Evolutionary conservation across 2,329 filamentous ascomycete species (phyloP).

Genomic region (Trichophyton equinum): DNA sequence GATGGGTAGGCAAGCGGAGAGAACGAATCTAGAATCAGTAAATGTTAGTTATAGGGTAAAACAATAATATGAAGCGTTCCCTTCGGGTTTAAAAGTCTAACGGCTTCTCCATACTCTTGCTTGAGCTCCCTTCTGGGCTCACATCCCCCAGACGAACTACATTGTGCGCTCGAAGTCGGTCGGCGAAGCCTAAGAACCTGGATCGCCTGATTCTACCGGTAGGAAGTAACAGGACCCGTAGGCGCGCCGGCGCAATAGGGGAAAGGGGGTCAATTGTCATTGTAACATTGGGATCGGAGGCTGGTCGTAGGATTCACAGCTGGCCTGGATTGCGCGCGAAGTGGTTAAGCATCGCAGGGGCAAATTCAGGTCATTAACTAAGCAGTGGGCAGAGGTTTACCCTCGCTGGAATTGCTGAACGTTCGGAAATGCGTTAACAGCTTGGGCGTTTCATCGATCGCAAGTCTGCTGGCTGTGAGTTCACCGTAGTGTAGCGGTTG

Average conservation of each 20-base stretch:
- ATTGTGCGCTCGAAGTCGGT: conserved; percentile 64
- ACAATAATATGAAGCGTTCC: neutral
- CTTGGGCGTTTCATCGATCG: neutral
- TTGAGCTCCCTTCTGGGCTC: conserved; percentile 68
- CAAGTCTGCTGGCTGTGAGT: neutral
- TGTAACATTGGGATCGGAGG: conserved; percentile 37
- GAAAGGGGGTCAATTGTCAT: conserved; percentile 86
- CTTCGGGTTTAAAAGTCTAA: neutral
- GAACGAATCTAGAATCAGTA: conserved; percentile 62
- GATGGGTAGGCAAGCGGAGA: conserved; percentile 78
- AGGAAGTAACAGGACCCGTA: conserved; percentile 76
- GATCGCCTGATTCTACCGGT: conserved; percentile 73
- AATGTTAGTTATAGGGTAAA: conserved; percentile 4
- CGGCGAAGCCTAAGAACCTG: conserved; percentile 66
- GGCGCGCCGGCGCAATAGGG: conserved; percentile 79
- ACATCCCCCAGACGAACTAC: conserved; percentile 76
- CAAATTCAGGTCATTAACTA: neutral
- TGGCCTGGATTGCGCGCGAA: neutral
- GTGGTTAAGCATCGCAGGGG: neutral
- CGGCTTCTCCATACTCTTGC: conserved; percentile 56
- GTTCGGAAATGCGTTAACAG: neutral
- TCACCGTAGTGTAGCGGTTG: neutral
- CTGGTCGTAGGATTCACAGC: neutral
- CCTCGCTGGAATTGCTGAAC: neutral
- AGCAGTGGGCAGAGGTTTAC: no score